Conservation (phyloP, 352 stramenopile species). For the Phytophthora pistaciae region DNA sequence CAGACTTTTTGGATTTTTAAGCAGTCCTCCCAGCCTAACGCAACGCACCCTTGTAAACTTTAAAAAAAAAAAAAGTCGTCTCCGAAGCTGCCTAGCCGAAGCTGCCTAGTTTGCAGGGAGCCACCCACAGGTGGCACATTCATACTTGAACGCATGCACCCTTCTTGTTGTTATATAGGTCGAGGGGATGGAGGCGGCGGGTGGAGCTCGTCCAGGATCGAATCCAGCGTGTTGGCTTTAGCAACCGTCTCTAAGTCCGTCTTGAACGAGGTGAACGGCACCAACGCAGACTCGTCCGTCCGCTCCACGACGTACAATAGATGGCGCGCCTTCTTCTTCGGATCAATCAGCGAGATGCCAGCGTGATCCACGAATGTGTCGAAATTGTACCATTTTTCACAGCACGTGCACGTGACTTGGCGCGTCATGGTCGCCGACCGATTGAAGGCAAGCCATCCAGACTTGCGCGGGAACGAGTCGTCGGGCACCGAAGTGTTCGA, state of each 20-base stretch:
- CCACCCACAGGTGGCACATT: not conserved
- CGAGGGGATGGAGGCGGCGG: conserved; percentile 6
- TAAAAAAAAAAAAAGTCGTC: too few species aligned
- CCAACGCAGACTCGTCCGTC: conserved; percentile 25
- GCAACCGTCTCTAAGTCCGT: conserved; percentile 15
- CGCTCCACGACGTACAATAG: conserved; percentile 38
- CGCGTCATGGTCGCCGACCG: not conserved
- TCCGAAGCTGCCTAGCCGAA: not conserved
- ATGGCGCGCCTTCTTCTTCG: conserved; percentile 20
- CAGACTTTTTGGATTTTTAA: too few species aligned
- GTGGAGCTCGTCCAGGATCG: conserved; percentile 12
- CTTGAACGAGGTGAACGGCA: conserved; percentile 31
- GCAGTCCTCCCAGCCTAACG: too few species aligned
- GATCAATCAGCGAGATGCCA: conserved; percentile 28
- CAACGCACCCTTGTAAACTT: too few species aligned
- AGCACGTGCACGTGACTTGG: conserved; percentile 31
- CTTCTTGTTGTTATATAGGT: not conserved
- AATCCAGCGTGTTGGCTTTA: not conserved
- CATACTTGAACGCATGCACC: not conserved
- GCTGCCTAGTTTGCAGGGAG: not conserved
- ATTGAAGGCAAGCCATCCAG: conserved; percentile 37
- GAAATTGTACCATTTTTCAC: conserved; percentile 17
- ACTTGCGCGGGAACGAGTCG: conserved; percentile 40
- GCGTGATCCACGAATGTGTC: conserved; percentile 36
- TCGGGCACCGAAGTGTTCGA: conserved; percentile 28